Conservation (phyloP, 2,329 filamentous ascomycete genomes). For the Lachnellula cervina region DNA sequence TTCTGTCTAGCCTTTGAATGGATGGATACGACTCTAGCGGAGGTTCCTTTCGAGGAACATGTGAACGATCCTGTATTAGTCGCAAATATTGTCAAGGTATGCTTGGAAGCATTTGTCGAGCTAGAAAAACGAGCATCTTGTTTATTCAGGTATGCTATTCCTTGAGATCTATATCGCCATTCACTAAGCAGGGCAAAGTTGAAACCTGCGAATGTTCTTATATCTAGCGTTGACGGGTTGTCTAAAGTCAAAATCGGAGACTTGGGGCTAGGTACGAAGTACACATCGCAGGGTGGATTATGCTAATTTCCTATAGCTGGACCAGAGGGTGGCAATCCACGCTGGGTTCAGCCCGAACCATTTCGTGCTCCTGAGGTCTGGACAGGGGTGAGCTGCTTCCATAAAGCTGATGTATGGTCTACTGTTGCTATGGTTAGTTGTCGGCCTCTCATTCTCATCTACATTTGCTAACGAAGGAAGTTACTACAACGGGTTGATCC, state of each 20-base stretch:
- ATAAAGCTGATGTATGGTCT: conserved; percentile 16
- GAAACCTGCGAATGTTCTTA: conserved; percentile 11
- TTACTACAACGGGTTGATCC: conserved; percentile 12
- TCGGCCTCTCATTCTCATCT: conserved; percentile 8
- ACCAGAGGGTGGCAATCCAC: conserved; percentile 6
- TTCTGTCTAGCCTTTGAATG: conserved; percentile 10
- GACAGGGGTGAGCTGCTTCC: conserved; percentile 13
- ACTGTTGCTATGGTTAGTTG: conserved; percentile 15
- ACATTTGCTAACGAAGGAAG: conserved; percentile 9
- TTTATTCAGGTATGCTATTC: conserved; percentile 8
- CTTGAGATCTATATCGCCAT: conserved; percentile 1
- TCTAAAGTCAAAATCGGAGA: conserved; percentile 7
- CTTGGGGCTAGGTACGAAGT: conserved; percentile 4
- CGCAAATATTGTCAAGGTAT: conserved; percentile 7
- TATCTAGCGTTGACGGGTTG: conserved; percentile 7
- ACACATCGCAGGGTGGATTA: no score
- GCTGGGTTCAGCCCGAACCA: conserved; percentile 7
- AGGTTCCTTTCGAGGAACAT: conserved; percentile 6
- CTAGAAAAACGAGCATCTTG: conserved; percentile 11
- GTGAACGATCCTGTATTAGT: conserved; percentile 8
- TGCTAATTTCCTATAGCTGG: not conserved
- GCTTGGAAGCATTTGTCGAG: conserved; percentile 8
- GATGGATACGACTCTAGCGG: conserved; percentile 10
- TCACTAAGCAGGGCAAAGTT: conserved; percentile 6
- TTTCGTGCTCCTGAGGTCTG: conserved; percentile 12